phyloP scores from a whole-genome alignment of 1,284 basidiomycete species.

The Ustanciosporium gigantosporum region DNA sequence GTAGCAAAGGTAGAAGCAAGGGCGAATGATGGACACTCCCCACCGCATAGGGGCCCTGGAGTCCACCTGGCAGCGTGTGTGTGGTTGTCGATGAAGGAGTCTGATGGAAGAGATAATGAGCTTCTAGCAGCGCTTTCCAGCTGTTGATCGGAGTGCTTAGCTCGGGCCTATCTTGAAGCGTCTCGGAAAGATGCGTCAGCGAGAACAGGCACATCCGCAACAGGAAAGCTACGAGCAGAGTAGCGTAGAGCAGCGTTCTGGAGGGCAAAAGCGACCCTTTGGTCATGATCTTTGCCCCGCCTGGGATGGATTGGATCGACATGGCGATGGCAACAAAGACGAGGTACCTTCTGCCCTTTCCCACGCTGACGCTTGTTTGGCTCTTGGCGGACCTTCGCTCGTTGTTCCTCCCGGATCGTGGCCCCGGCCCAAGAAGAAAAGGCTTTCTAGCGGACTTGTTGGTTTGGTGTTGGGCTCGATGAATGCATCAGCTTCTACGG shows the following conservation, averaged over 20 bases:
- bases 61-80: background rate
- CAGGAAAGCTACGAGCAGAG: slow-evolving; percentile 8
- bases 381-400: background rate
- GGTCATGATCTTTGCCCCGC: slow-evolving; percentile 18
- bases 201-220: slow-evolving; percentile 60
- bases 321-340: too few species aligned
- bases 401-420: too few species aligned
- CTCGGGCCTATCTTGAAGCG: slow-evolving; percentile 67
- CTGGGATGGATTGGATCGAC: slow-evolving; percentile 1
- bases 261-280: slow-evolving; percentile 8
- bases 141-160: slow-evolving; percentile 81
- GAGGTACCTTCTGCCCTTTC: too few species aligned
- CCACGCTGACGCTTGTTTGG: too few species aligned
- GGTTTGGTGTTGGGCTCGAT: too few species aligned
- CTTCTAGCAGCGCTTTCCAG: slow-evolving; percentile 66
- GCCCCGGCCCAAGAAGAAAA: too few species aligned
- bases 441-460: too few species aligned
- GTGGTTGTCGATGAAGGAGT: slow-evolving; percentile 1
- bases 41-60: slow-evolving; percentile 11
- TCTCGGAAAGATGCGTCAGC: slow-evolving; percentile 50
- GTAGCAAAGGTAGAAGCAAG: slow-evolving; percentile 70
- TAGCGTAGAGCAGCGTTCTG: slow-evolving; percentile 7
- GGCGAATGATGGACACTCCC: slow-evolving; percentile 70
- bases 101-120: slow-evolving; percentile 25
- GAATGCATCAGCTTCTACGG: too few species aligned